Percentiles rank a stretch among this genome's conserved stretches.
These are phyloP conservation scores for Saussurea involucrata DNA, from an alignment of 129 eudicot species.

Conservation along the genomic window DNA sequence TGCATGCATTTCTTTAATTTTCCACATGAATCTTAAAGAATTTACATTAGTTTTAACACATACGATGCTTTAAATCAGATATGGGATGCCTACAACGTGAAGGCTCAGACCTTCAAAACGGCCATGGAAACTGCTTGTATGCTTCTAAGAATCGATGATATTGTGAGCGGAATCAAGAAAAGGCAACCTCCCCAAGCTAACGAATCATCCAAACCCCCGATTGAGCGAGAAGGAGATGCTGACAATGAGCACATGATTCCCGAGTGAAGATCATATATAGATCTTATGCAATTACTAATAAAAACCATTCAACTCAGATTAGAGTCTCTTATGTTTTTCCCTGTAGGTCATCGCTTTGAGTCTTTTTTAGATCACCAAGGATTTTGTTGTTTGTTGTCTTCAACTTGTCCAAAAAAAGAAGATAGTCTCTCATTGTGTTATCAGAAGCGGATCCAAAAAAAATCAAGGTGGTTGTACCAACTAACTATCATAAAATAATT, in stretches of 20 bases:
- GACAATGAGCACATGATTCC: slow-evolving; percentile 62
- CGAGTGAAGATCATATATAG: slow-evolving; percentile 23
- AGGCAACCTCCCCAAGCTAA: slow-evolving; percentile 57
- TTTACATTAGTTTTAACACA: not conserved
- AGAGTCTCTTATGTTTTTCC: not conserved
- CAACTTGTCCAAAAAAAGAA: no score
- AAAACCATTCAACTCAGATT: not conserved
- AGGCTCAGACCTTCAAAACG: slow-evolving; percentile 84
- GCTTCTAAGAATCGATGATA: slow-evolving; percentile 88
- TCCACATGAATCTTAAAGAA: not conserved
- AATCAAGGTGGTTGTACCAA: no score
- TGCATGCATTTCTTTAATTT: not conserved
- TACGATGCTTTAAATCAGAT: slow-evolving; percentile 33
- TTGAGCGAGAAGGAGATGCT: slow-evolving; percentile 56
- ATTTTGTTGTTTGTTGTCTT: not conserved
- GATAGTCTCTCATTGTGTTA: not conserved
- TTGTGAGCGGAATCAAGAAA: slow-evolving; percentile 88
- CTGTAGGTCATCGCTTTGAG: not conserved
- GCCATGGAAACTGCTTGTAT: slow-evolving; percentile 87
- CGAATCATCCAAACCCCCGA: slow-evolving; percentile 40
- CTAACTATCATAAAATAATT: no score
- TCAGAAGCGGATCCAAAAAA: no score
- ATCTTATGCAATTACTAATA: not conserved
- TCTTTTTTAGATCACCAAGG: not conserved
- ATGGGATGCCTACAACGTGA: slow-evolving; percentile 87